Conservation (phyloP, 1,284 basidiomycete species). For the Sphaerobolus stellatus region DNA sequence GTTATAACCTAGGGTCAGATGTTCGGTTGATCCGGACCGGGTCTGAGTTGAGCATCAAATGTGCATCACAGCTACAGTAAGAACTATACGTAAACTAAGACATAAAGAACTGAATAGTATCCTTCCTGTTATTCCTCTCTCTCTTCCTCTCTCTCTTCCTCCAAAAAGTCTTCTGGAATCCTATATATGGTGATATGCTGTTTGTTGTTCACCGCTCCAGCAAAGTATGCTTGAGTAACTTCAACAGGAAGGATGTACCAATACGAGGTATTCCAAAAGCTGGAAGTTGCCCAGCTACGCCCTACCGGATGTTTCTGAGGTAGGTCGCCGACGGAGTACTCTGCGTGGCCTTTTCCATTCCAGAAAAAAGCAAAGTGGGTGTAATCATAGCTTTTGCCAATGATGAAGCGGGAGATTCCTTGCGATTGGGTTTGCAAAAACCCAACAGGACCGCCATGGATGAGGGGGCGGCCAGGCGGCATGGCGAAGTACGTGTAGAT, state of each 20-base stretch:
- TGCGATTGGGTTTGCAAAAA: too few species aligned
- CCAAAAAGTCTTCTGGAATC: conserved; percentile 1
- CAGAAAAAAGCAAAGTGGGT: background rate
- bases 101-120: too few species aligned
- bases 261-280: background rate
- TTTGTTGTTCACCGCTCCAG: background rate
- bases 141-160: too few species aligned
- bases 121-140: too few species aligned
- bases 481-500: too few species aligned
- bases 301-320: background rate
- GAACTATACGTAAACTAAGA: too few species aligned
- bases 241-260: background rate
- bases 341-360: background rate
- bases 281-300: background rate
- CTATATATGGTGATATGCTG: background rate
- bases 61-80: too few species aligned
- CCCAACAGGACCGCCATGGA: too few species aligned
- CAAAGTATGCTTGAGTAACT: background rate
- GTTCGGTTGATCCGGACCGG: too few species aligned
- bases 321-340: background rate
- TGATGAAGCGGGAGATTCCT: background rate
- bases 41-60: too few species aligned
- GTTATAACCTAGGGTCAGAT: too few species aligned
- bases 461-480: too few species aligned
- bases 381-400: conserved; percentile 1